Evolutionary conservation across 2,329 filamentous ascomycete genomes (phyloP).

Genomic region (Pyrenophora teres): DNA sequence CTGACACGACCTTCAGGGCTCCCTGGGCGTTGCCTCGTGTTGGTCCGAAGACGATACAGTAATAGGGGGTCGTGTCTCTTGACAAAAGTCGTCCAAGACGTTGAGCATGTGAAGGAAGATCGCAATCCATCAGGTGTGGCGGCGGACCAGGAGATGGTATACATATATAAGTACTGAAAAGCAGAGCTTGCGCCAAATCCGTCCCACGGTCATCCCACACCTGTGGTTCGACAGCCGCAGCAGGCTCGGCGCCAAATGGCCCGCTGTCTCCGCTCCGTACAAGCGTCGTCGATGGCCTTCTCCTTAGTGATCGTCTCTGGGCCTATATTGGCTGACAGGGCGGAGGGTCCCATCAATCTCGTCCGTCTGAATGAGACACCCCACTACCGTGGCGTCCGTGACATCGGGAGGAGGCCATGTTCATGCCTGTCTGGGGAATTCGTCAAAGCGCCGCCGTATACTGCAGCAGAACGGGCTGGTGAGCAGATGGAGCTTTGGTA

Average conservation of each 20-base stretch:
- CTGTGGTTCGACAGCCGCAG: conserved; percentile 30
- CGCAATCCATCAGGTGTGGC: not conserved
- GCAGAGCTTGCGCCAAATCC: too few relatives aligned
- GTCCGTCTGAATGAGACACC: conserved; percentile 30
- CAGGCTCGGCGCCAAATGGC: conserved; percentile 15
- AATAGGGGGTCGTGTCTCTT: not conserved
- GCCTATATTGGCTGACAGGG: conserved; percentile 33
- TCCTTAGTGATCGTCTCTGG: conserved; percentile 20
- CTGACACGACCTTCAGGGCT: conserved; percentile 1
- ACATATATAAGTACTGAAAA: not conserved
- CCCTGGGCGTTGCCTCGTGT: not conserved
- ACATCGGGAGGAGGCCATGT: conserved; percentile 3
- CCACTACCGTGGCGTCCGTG: conserved; percentile 32
- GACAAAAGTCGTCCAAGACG: not conserved
- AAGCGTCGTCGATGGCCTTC: conserved; percentile 14
- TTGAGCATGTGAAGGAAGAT: not conserved
- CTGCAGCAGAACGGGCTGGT: conserved; percentile 2
- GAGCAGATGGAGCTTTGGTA: conserved; percentile 6
- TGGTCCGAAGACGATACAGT: not conserved
- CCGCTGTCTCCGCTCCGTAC: conserved; percentile 5
- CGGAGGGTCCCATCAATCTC: not conserved
- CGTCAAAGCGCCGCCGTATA: conserved; percentile 18
- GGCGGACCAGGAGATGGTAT: too few relatives aligned
- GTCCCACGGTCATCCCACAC: conserved; percentile 30
- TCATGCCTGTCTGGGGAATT: conserved; percentile 14